phyloP scores from a whole-genome alignment of 2,329 filamentous ascomycete genomes.

The Sclerotinia subarctica region DNA sequence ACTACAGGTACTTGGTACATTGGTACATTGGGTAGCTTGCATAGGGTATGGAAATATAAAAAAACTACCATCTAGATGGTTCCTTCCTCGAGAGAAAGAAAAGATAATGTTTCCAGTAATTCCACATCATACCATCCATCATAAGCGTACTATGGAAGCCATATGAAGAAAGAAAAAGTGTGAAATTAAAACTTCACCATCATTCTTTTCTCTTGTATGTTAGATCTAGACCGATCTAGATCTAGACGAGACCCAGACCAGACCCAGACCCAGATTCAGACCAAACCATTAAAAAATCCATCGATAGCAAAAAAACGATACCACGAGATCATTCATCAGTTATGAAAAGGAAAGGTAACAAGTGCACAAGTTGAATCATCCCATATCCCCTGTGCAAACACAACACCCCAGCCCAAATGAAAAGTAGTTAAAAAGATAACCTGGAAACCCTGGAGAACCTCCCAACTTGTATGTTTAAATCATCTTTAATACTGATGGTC shows the following conservation, averaged over 20 bases:
- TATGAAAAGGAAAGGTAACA: conserved; percentile 30
- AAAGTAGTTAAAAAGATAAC: conserved; percentile 30
- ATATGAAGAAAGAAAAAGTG: conserved; percentile 10
- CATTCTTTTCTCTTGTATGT: neutral
- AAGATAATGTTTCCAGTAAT: neutral
- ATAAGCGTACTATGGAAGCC: neutral
- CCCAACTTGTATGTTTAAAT: conserved; percentile 14
- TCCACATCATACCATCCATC: neutral
- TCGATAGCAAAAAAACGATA: conserved; percentile 4
- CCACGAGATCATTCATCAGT: conserved; percentile 13
- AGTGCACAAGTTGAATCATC: conserved; percentile 23
- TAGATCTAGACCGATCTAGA: conserved; percentile 13
- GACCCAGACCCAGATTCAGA: conserved; percentile 16
- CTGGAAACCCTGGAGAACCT: conserved; percentile 24
- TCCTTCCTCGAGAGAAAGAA: neutral
- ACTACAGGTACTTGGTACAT: too few species aligned
- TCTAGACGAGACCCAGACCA: conserved; percentile 7
- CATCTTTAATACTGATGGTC: conserved; percentile 22
- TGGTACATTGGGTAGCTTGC: too few species aligned
- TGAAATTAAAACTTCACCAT: conserved; percentile 23
- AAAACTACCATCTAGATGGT: neutral
- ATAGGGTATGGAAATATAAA: too few species aligned
- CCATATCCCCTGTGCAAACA: conserved; percentile 31
- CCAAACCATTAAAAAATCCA: conserved; percentile 11
- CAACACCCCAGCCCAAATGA: conserved; percentile 35